phyloP scores from a whole-genome alignment of 192 early-diverging fungal species.

The Phlyctochytrium bullatum region DNA sequence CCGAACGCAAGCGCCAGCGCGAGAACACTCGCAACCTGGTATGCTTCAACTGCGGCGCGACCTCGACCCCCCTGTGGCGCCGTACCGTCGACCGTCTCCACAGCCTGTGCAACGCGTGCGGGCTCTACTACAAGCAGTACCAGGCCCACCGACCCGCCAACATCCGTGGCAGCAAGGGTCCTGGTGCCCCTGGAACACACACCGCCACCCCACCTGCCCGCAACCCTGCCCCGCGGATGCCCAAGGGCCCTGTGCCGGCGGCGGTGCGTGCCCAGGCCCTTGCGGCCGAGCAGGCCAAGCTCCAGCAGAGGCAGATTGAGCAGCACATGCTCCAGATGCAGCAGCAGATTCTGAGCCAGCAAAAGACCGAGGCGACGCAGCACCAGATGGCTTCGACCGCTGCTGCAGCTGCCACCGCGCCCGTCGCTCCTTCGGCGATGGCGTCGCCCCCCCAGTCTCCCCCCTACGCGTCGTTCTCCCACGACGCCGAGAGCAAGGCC shows the following conservation, averaged over 20 bases:
- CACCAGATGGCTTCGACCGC: background rate
- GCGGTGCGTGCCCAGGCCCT: background rate
- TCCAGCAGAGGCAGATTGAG: background rate
- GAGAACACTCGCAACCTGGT: constrained; percentile 44
- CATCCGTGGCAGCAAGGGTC: constrained; percentile 3
- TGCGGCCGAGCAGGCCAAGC: background rate
- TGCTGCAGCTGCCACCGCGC: background rate
- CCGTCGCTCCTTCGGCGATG: no score
- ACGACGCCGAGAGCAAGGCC: background rate
- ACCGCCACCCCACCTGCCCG: background rate
- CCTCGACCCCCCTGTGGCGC: constrained; percentile 74
- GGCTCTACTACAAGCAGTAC: constrained; percentile 54
- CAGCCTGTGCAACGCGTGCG: constrained; percentile 86
- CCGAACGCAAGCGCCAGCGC: constrained; percentile 39
- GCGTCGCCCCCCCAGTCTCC: background rate
- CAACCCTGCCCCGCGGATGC: background rate
- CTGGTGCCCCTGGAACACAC: background rate
- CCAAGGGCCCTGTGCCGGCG: background rate
- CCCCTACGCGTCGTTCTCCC: background rate
- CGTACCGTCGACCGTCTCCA: constrained; percentile 71
- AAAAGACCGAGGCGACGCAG: no score
- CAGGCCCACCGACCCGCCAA: constrained; percentile 38
- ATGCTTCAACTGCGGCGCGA: constrained; percentile 72
- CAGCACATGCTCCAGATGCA: background rate
- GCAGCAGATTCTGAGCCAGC: no score